phyloP scores from a whole-genome alignment of 371 early-diverging fungal genomes.

The Umbelopsis sp. region DNA sequence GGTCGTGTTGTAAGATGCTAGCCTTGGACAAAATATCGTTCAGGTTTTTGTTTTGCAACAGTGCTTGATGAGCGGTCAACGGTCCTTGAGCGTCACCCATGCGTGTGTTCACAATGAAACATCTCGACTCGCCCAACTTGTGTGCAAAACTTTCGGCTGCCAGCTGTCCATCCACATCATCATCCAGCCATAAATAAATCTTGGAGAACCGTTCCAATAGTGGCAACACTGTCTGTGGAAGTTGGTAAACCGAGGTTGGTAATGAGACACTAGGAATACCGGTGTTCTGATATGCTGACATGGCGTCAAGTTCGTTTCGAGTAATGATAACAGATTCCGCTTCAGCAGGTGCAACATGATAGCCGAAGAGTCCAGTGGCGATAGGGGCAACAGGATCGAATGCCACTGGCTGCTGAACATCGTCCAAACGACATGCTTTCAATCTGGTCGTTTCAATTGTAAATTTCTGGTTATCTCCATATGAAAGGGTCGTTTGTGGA shows the following conservation, averaged over 20 bases:
- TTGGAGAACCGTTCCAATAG: slow-evolving; percentile 64
- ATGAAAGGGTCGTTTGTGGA: slow-evolving; percentile 43
- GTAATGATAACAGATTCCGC: slow-evolving; percentile 57
- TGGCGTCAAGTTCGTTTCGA: slow-evolving; percentile 68
- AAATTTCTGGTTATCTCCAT: slow-evolving; percentile 23
- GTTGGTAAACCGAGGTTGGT: slow-evolving; percentile 58
- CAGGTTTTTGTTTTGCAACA: slow-evolving; percentile 35
- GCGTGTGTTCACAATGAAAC: slow-evolving; percentile 55
- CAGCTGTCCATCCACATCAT: slow-evolving; percentile 65
- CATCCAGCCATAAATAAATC: slow-evolving; percentile 76
- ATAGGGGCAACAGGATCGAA: slow-evolving; percentile 34
- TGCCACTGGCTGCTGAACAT: slow-evolving; percentile 20
- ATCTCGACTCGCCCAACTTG: slow-evolving; percentile 67
- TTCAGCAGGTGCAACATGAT: slow-evolving; percentile 53
- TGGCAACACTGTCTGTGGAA: slow-evolving; percentile 65
- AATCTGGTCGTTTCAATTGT: slow-evolving; percentile 34
- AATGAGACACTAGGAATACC: slow-evolving; percentile 64
- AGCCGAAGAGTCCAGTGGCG: slow-evolving; percentile 66
- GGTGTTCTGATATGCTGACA: slow-evolving; percentile 74
- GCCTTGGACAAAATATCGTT: slow-evolving; percentile 40
- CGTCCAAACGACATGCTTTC: slow-evolving; percentile 37
- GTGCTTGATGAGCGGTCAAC: slow-evolving; percentile 45
- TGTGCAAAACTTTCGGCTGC: slow-evolving; percentile 63
- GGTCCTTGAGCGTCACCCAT: slow-evolving; percentile 46
- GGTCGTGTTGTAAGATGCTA: slow-evolving; percentile 60